Evolutionary conservation across 768 basidiomycete genomes (phyloP), one percentile per base, ranked within the genome.

Genomic region (Chiua virens): DNA sequence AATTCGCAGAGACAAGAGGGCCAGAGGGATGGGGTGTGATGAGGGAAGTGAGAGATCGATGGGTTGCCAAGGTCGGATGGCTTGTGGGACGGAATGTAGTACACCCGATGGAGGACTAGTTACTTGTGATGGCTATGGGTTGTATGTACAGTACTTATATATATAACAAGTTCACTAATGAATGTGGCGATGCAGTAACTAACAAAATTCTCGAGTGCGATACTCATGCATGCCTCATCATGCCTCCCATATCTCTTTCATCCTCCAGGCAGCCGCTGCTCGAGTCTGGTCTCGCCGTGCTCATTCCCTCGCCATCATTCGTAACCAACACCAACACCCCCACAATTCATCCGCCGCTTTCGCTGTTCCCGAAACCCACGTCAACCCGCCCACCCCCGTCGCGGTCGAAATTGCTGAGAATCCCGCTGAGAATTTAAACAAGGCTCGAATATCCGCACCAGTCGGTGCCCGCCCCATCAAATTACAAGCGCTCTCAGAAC

Each of bases 61-160:
- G 89, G 88, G 79, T 91, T 15, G 57, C 65, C 15, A 86, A 81
- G 61, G 88, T 89, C 22, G 89, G 90, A 2, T 92, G 91, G 90
- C 64, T 89, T 30, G 83, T 88, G 8, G 85, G 87, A 4, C 65
- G 67, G 51, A 69, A 49, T 20, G 65, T 60, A 38, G 17, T 56
- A 20, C 67, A 69, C 18, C 52, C 63, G 50, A 69, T 69, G 67
- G 67, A 71, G 45, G 66, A 67, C 49, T 62, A 61, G 50, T 57
- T n/a, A n/a, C n/a, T n/a, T 35, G 30, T 60, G 50, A 62, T 17
- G 14, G 34, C 15, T n/a, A 34, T 15, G 4, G 15, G 7, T 17
- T 17, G 34, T 15, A 34, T 34, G 34, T 32, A 32, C 32, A 32
- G 27, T 28, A 28, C 3, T 7, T 17, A 17, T 34, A 15, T 34